Percentiles rank a stretch among this genome's conserved stretches.
phyloP scores from a whole-genome alignment of 2,329 filamentous ascomycete species.

The Neofusicoccum sp. region DNA sequence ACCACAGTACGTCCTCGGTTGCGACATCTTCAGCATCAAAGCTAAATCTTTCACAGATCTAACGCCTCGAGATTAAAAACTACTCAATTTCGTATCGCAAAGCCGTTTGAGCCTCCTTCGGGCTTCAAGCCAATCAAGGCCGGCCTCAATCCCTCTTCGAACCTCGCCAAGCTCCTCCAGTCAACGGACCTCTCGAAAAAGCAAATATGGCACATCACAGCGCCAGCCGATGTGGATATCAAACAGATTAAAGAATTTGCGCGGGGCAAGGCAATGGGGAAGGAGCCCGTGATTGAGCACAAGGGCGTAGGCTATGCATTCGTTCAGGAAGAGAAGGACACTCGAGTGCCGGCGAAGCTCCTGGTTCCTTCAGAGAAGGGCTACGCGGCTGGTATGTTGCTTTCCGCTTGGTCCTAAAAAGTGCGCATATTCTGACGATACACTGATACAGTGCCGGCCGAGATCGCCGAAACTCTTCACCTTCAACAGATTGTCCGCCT shows the following conservation, averaged over 20 bases:
- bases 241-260: constrained; percentile 67
- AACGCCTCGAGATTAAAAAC: constrained; percentile 22
- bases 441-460: constrained; percentile 29
- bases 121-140: constrained; percentile 54
- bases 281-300: constrained; percentile 62
- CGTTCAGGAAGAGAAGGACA: constrained; percentile 53
- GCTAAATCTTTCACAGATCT: not conserved
- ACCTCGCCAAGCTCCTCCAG: constrained; percentile 54
- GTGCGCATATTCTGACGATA: not conserved
- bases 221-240: constrained; percentile 70
- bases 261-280: constrained; percentile 59
- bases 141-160: constrained; percentile 43
- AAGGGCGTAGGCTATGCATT: constrained; percentile 66
- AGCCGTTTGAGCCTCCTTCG: constrained; percentile 40
- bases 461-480: constrained; percentile 63
- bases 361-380: constrained; percentile 62
- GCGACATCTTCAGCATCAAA: constrained; percentile 8
- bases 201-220: constrained; percentile 80
- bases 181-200: constrained; percentile 66
- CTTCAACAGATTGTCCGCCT: constrained; percentile 66
- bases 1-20: constrained; percentile 27
- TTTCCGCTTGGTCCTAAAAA: not conserved
- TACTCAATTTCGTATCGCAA: constrained; percentile 33
- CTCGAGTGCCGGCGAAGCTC: constrained; percentile 60
- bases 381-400: constrained; percentile 57